Evolutionary conservation across 169 alveolate species (phyloP).

Genomic region (Babesia ovata): DNA sequence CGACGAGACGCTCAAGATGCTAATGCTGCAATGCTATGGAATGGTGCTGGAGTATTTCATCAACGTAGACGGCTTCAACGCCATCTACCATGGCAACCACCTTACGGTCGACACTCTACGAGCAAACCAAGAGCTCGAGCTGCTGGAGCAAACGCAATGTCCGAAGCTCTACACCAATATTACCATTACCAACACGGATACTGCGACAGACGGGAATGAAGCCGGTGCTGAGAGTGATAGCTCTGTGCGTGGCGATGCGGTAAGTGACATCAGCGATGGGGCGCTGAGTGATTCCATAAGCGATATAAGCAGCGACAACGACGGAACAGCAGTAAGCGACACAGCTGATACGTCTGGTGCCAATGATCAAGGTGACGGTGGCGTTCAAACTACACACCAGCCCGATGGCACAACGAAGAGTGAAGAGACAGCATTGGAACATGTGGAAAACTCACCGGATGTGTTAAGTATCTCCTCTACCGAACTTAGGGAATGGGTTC

Average conservation of each 20-base stretch:
- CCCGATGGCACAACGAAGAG: neutral
- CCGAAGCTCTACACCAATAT: slow-evolving; percentile 23
- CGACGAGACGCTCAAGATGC: slow-evolving; percentile 18
- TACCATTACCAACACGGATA: slow-evolving; percentile 12
- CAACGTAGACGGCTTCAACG: slow-evolving; percentile 25
- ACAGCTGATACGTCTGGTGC: neutral
- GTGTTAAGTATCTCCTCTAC: neutral
- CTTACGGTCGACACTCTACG: slow-evolving; percentile 27
- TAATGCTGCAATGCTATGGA: slow-evolving; percentile 32
- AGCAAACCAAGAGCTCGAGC: slow-evolving; percentile 25
- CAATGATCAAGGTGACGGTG: neutral
- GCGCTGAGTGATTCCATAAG: slow-evolving; percentile 4
- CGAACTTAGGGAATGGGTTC: slow-evolving; percentile 6
- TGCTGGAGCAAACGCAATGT: slow-evolving; percentile 19
- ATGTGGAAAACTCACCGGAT: neutral
- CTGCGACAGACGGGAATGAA: neutral
- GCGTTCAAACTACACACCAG: neutral
- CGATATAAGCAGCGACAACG: slow-evolving; percentile 28
- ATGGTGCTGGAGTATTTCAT: slow-evolving; percentile 37
- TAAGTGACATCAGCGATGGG: slow-evolving; percentile 1
- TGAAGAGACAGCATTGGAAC: neutral
- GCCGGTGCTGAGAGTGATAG: neutral
- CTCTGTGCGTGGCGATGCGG: neutral
- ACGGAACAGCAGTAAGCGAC: neutral
- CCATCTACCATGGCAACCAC: slow-evolving; percentile 30